Base-by-base conservation (phyloP, 371 early-diverging fungal species). In the Mortierella polycephala region DNA sequence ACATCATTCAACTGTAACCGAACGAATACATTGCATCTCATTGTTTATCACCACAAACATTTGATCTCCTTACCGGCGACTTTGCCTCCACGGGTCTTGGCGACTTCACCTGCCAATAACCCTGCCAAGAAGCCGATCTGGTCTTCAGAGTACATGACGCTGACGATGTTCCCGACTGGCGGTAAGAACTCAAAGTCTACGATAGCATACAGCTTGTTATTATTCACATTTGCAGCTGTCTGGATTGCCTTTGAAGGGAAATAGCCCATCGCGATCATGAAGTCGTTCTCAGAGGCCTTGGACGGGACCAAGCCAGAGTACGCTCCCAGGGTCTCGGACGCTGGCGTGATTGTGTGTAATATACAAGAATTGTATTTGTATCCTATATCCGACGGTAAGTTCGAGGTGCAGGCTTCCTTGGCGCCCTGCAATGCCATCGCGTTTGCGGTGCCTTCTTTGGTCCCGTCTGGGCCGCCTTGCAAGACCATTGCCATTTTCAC, bases 71-170 rank as follows among this genome's bases (percentile, higher is more conserved):
- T 60, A 67, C 81, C 81, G 20, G 81, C 81, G 39, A 74, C 81
- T 14, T 70, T 62, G 30, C 74, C 74, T 5, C 71, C 71, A 9
- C 74, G 55, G 3, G 67, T 51, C 61, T 74, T 74, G 62, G 71
- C 81, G n/a, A 81, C 71, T 52, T 81, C 74, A 0, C 74, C 81
- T 3, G 81, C 81, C 13, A 81, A 50, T 41, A 81, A 42, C 7
- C 81, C 81, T 6, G 81, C 81, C 30, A 81, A n/a, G 62, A 55
- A 81, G 23, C 81, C 81, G 30, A 74, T 70, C 61, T 81, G 74
- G 30, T 81, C 81, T 42, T 71, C 81, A n/a, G 68, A 70, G 57
- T 70, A 74, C 70, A 81, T 59, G 7, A 81, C 62, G 30, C 81
- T 81, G 20, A 56, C 81, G 60, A 81, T 81, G 30, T 81, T 81